Evolutionary conservation across 345 rosid genomes (phyloP).

Genomic region (Balakata baccata): DNA sequence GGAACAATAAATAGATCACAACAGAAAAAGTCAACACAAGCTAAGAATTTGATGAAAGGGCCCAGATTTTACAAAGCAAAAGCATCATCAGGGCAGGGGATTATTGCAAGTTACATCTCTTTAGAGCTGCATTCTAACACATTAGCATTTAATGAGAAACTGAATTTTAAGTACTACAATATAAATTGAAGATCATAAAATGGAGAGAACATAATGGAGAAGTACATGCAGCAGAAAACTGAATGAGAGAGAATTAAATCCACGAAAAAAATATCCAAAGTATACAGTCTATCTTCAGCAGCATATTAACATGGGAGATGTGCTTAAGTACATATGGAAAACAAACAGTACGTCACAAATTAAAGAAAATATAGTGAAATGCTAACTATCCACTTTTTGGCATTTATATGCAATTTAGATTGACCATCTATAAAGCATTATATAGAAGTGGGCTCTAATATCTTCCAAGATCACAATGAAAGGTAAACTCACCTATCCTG

Average conservation of each 20-base stretch:
- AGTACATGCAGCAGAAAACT: neutral
- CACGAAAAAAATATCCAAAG: neutral
- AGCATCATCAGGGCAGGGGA: constrained; percentile 3
- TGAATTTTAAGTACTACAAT: neutral
- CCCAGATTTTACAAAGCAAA: constrained; percentile 2
- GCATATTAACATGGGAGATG: neutral
- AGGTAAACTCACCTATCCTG: constrained; percentile 81
- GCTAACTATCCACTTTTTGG: neutral
- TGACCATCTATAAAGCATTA: neutral
- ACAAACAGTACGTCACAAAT: neutral
- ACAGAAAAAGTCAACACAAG: constrained; percentile 8
- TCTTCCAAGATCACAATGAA: neutral
- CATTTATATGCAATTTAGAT: neutral
- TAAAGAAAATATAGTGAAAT: neutral
- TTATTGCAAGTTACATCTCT: neutral
- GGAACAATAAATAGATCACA: neutral
- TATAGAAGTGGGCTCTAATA: neutral
- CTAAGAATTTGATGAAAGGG: constrained; percentile 1
- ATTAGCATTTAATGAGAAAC: neutral
- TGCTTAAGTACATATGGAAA: neutral
- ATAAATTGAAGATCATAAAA: neutral
- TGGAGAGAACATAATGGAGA: neutral
- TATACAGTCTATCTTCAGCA: neutral
- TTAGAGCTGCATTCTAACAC: neutral
- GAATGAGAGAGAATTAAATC: neutral